phyloP scores from a whole-genome alignment of 306 rosid species.

The Gleditsia sinensis region DNA sequence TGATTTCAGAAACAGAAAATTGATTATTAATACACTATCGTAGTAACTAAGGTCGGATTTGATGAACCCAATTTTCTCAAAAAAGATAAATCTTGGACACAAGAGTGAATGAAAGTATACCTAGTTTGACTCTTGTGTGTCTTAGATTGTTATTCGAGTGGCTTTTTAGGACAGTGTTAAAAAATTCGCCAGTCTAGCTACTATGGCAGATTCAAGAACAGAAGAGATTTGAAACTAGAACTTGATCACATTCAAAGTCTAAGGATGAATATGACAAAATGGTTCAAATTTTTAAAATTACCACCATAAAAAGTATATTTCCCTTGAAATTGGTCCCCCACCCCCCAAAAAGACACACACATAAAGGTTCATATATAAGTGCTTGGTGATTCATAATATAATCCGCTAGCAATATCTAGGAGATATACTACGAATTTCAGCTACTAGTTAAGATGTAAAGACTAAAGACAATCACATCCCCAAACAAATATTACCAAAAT shows the following conservation, averaged over 20 bases:
- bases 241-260: not conserved
- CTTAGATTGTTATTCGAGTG: not conserved
- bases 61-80: not conserved
- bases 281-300: not conserved
- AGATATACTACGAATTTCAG: slow-evolving; percentile 20
- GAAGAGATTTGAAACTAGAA: slow-evolving; percentile 3
- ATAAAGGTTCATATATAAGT: not conserved
- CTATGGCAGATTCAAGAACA: not conserved
- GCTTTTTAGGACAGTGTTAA: not conserved
- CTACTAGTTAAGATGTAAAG: slow-evolving; percentile 19
- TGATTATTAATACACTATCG: not conserved
- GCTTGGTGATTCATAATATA: slow-evolving; percentile 17
- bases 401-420: slow-evolving; percentile 18
- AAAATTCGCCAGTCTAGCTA: not conserved
- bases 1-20: slow-evolving; percentile 20
- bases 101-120: not conserved
- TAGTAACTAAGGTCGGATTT: not conserved
- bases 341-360: too few species aligned
- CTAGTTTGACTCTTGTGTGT: not conserved
- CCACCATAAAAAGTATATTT: too few species aligned
- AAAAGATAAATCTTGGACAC: not conserved
- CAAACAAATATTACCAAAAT: slow-evolving; percentile 74
- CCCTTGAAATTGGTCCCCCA: too few species aligned
- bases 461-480: slow-evolving; percentile 14
- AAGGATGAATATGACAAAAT: not conserved